Conservation (phyloP, 208 protist species). For the Leishmania gerbilli region DNA sequence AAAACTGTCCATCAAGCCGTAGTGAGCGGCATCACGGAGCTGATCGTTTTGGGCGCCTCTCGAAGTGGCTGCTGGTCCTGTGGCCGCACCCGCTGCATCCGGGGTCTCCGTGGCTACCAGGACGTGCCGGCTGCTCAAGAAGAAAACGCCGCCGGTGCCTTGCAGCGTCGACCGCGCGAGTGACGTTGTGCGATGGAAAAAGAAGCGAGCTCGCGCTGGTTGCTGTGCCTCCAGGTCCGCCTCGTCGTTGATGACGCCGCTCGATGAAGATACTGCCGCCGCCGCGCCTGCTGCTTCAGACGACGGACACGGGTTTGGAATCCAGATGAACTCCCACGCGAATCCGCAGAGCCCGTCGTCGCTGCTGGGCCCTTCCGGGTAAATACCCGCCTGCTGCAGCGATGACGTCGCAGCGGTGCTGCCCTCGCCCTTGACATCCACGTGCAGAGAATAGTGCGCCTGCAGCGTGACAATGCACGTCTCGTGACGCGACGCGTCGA, state of each 20-base stretch:
- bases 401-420: background rate
- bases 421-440: conserved; percentile 3
- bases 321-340: conserved; percentile 30
- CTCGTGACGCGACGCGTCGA: conserved; percentile 17
- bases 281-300: background rate
- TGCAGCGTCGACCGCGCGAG: conserved; percentile 11
- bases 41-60: background rate
- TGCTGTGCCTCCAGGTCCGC: background rate
- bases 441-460: conserved; percentile 27
- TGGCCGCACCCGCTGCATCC: background rate
- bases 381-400: background rate
- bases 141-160: conserved; percentile 43
- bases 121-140: conserved; percentile 51
- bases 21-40: background rate
- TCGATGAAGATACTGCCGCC: background rate
- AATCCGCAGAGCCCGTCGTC: conserved; percentile 32
- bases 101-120: conserved; percentile 39
- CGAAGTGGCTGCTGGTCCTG: background rate
- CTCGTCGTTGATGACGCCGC: background rate
- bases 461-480: conserved; percentile 31
- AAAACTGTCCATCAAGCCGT: conserved; percentile 23
- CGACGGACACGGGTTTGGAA: conserved; percentile 11
- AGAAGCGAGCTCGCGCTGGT: conserved; percentile 13
- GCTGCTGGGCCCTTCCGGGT: background rate
- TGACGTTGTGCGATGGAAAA: conserved; percentile 10